A percentile compares a stretch with the other conserved stretches of the same genome.
Conservation (phyloP, 306 rosid genomes). For the Dalbergia oliveri region DNA sequence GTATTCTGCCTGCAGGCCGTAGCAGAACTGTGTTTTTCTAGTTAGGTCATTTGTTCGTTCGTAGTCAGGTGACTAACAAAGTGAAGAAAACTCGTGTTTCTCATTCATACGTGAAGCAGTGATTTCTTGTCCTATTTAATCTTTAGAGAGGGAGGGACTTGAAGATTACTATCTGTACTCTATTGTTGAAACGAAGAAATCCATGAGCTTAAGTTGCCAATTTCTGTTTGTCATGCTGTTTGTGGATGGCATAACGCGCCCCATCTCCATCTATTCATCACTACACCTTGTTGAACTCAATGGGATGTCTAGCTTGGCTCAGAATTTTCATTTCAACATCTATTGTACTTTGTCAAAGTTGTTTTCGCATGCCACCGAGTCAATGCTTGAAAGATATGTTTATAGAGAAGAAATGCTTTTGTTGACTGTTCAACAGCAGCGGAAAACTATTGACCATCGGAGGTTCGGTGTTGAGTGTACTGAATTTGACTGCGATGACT, state of each 20-base stretch:
- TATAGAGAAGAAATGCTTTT: background rate
- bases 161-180: slow-evolving; percentile 9
- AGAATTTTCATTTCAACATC: background rate
- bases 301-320: background rate
- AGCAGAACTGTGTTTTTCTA: slow-evolving; percentile 24
- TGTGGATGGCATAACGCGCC: slow-evolving; percentile 42
- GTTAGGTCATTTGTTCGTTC: slow-evolving; percentile 22
- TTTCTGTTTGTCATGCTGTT: slow-evolving; percentile 54
- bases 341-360: background rate
- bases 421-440: background rate
- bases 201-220: slow-evolving; percentile 44
- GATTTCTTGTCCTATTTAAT: slow-evolving; percentile 35
- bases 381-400: background rate
- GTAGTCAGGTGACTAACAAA: slow-evolving; percentile 45
- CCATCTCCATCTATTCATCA: background rate
- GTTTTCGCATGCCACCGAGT: background rate
- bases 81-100: slow-evolving; percentile 40
- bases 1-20: slow-evolving; percentile 43
- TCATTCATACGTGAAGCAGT: slow-evolving; percentile 37
- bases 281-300: background rate
- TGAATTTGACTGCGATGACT: background rate
- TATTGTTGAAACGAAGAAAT: slow-evolving; percentile 24
- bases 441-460: background rate
- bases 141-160: background rate
- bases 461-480: background rate